phyloP scores from a whole-genome alignment of 768 basidiomycete genomes.

The Tylopilus sp. region DNA sequence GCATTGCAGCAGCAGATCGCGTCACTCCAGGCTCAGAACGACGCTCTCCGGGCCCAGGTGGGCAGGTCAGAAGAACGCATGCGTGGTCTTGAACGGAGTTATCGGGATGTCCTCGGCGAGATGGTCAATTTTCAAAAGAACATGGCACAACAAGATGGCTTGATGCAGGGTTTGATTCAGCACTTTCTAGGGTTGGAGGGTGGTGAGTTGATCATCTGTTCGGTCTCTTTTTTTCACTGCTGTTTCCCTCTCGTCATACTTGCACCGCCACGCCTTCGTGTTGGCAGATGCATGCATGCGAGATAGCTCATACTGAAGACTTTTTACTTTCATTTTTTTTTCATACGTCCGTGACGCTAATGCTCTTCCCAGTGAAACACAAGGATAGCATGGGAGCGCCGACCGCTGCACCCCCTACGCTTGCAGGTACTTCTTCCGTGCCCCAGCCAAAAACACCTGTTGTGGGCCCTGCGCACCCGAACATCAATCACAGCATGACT shows the following conservation, averaged over 20 bases:
- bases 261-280: neutral
- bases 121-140: conserved; percentile 70
- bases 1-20: conserved; percentile 29
- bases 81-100: conserved; percentile 56
- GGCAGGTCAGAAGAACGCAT: conserved; percentile 47
- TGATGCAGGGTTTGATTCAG: conserved; percentile 78
- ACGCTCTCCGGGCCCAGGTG: conserved; percentile 29
- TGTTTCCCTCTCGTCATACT: neutral
- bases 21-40: conserved; percentile 28
- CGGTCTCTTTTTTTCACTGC: neutral
- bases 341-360: conserved; percentile 5
- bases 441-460: conserved; percentile 21
- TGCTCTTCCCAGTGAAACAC: conserved; percentile 16
- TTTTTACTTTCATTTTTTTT: neutral
- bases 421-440: conserved; percentile 5
- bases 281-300: neutral
- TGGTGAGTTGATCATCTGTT: conserved; percentile 36
- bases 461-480: conserved; percentile 7
- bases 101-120: conserved; percentile 66
- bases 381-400: conserved; percentile 16
- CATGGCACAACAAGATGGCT: conserved; percentile 79
- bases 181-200: conserved; percentile 75
- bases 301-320: neutral
- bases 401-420: conserved; percentile 13
- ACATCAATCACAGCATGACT: conserved; percentile 27